Evolutionary conservation across 2,329 filamentous ascomycete genomes (phyloP), one percentile per base, ranked within the genome.

Genomic region (Pseudogymnoascus sp.): DNA sequence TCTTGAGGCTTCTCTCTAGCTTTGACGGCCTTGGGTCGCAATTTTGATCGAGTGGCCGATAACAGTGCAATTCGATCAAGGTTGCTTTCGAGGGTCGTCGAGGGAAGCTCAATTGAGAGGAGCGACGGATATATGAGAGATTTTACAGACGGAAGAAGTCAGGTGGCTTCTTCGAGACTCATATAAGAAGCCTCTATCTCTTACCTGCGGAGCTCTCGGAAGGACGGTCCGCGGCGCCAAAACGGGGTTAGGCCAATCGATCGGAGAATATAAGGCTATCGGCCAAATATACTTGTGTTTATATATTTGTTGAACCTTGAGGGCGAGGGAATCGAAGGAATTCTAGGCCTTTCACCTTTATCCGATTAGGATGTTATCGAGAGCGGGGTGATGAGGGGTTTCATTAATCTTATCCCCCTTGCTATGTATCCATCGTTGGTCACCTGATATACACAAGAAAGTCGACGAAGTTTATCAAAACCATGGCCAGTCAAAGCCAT

Each of bases 281-380:
- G 12, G 49, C 49, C 49, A 55, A 33, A 55, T 55, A 33, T 55
- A 55, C n/a, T 28, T 7, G 49, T 33, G 25, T 55, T 8, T 55
- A 55, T 55, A 55, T 55, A 55, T 55, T 21, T 55, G 5, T 55
- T 55, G 28, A 18, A 33, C 49, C 49, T 55, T 33, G 49, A 55
- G 25, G n/a, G 49, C n/a, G 49, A 55, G 45, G 25, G 14, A 5
- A 18, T 55, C 11, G 25, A 55, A 33, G 25, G 28, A 55, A 33
- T 33, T 55, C 28, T 33, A 33, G 28, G n/a, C n/a, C 49, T 33
- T 55, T 18, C 21, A 33, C n/a, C 25, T 55, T 55, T 55, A 55
- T 55, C 49, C 49, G 49, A 55, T 55, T 55, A 55, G 49, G 49
- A 55, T 55, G 49, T 55, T 55, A 55, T 55, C 28, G 21, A 55